Base-by-base conservation (phyloP, 768 basidiomycete genomes). In the Phylloporus sp. region DNA sequence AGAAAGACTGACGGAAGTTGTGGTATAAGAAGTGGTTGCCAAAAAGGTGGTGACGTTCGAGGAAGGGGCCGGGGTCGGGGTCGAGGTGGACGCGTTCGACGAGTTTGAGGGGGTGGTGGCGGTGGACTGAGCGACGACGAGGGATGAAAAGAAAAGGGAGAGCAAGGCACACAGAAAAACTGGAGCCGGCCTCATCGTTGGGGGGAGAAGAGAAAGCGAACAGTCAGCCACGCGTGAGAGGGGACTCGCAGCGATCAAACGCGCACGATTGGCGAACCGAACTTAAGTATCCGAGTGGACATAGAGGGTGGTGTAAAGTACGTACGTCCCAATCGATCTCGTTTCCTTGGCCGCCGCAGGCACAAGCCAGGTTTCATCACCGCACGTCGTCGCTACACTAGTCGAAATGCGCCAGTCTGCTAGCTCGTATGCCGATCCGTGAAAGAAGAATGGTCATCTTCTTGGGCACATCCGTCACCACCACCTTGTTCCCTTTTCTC, bases 321-420 rank as follows among this genome's bases (percentile, higher is more conserved):
- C 31, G 21, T 41, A 42, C 21, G 10, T 18, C 34, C 29, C 43
- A 31, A 27, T 27, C 27, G 8, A 29, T 29, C 28, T 14, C 28
- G 28, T 29, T 14, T n/a, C n/a, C n/a, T n/a, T n/a, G n/a, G n/a
- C n/a, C n/a, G n/a, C n/a, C n/a, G n/a, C n/a, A n/a, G n/a, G n/a
- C n/a, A n/a, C n/a, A n/a, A n/a, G n/a, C n/a, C n/a, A n/a, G n/a
- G n/a, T n/a, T n/a, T n/a, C n/a, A n/a, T n/a, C n/a, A n/a, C n/a
- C n/a, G n/a, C n/a, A n/a, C n/a, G n/a, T n/a, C n/a, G n/a, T n/a
- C 3, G 27, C 27, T 9, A 3, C 5, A 28, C 27, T 57, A 78
- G 58, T 75, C 73, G 63, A 83, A 84, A 40, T 77, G 72, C 53
- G 67, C 71, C 46, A 81, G 74, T 56, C 63, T 69, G 14, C 72